Conservation (phyloP, 805 yeast genomes). For the Wickerhamiella nectarea region DNA sequence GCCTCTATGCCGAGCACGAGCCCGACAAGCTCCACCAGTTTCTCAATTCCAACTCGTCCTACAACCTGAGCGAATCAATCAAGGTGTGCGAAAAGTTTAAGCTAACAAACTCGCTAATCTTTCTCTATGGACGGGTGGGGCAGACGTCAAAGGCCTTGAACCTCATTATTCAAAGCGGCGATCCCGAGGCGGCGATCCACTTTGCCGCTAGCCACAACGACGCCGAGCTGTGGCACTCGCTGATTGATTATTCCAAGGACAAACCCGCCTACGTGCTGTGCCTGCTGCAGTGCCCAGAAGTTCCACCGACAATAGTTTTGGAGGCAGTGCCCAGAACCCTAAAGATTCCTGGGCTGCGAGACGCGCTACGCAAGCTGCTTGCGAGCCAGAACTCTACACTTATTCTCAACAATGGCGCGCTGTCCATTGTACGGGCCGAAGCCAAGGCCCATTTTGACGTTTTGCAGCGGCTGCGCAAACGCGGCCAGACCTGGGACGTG, state of each 20-base stretch:
- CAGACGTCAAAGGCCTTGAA: conserved; percentile 60
- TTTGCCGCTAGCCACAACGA: conserved; percentile 62
- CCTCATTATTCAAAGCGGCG: conserved; percentile 63
- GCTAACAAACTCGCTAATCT: conserved; percentile 61
- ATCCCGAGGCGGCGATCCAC: conserved; percentile 66
- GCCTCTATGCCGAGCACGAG: conserved; percentile 51
- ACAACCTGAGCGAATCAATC: conserved; percentile 60
- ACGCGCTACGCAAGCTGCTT: conserved; percentile 46
- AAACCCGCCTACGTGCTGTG: conserved; percentile 68
- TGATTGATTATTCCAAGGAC: conserved; percentile 54
- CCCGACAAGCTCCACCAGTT: conserved; percentile 43
- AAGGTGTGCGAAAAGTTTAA: conserved; percentile 41
- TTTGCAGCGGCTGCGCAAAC: conserved; percentile 5
- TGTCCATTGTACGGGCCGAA: conserved; percentile 41
- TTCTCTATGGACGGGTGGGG: conserved; percentile 69
- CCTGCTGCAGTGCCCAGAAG: conserved; percentile 37
- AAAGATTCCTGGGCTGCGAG: conserved; percentile 50
- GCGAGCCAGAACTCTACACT: conserved; percentile 42
- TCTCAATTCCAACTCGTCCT: conserved; percentile 40
- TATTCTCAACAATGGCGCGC: conserved; percentile 40
- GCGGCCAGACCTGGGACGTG: conserved; percentile 1
- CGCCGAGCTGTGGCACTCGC: conserved; percentile 64
- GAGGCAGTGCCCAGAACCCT: conserved; percentile 47
- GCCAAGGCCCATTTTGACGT: neutral
- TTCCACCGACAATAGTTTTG: conserved; percentile 57